These are phyloP conservation scores for Metschnikowia aberdeeniae DNA, from an alignment of 805 yeast genomes.

Conservation along the genomic window DNA sequence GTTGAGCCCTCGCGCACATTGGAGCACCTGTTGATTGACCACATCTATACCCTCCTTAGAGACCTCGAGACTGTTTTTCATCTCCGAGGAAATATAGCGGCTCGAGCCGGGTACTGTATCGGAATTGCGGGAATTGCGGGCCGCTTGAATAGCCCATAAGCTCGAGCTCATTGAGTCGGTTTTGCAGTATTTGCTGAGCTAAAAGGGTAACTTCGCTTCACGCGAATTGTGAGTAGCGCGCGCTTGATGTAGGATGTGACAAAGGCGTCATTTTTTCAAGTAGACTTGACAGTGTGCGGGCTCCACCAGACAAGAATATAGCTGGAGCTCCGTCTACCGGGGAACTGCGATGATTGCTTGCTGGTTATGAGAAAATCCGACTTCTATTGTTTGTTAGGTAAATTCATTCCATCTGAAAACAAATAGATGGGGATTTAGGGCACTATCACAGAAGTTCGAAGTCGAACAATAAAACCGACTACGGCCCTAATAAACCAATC, in stretches of 20 bases:
- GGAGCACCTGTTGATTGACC: conserved; percentile 12
- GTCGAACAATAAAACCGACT: no score
- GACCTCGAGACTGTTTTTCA: conserved; percentile 23
- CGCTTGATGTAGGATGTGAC: background rate
- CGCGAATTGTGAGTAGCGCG: conserved; percentile 1
- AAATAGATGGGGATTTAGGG: no score
- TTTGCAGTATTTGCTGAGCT: background rate
- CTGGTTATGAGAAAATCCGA: no score
- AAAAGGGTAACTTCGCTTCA: background rate
- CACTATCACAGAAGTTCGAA: no score
- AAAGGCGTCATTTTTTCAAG: no score
- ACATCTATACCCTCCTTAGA: conserved; percentile 35
- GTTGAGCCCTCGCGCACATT: conserved; percentile 9
- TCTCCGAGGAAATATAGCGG: conserved; percentile 46
- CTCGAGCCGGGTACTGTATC: conserved; percentile 49
- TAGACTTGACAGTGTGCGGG: no score
- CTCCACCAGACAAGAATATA: no score
- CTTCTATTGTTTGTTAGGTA: no score
- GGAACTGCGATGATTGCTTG: no score
- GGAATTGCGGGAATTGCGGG: conserved; percentile 20
- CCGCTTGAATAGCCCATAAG: conserved; percentile 35
- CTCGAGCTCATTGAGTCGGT: conserved; percentile 14
- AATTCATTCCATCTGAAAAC: no score
- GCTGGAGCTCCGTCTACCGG: no score
- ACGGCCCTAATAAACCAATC: no score